Conservation (phyloP, 768 basidiomycete species). For the Suillus subalutaceus region DNA sequence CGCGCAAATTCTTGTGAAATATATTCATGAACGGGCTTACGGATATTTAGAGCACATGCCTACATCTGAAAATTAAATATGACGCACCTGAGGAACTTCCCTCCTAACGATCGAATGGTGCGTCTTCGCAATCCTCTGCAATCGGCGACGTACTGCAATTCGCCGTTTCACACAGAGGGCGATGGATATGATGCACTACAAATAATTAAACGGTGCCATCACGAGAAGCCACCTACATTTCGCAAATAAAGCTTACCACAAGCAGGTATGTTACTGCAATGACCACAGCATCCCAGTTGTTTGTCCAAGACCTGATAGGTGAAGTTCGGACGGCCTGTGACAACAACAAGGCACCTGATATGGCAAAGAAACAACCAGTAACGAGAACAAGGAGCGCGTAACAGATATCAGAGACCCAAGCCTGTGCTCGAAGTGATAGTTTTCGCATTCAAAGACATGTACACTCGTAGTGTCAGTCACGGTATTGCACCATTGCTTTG, state of each 20-base stretch:
- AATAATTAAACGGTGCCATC: not conserved
- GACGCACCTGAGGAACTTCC: slow-evolving; percentile 62
- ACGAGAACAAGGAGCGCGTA: slow-evolving; percentile 57
- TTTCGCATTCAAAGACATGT: slow-evolving; percentile 21
- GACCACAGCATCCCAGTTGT: slow-evolving; percentile 69
- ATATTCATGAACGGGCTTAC: slow-evolving; percentile 65
- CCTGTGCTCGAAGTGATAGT: slow-evolving; percentile 42
- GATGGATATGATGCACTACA: slow-evolving; percentile 60
- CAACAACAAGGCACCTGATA: slow-evolving; percentile 67
- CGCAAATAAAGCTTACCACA: slow-evolving; percentile 49
- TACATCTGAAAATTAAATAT: not conserved
- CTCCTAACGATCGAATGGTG: slow-evolving; percentile 52
- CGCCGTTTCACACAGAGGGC: slow-evolving; percentile 69
- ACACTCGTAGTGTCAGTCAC: not conserved
- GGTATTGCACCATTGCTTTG: not conserved
- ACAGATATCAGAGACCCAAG: slow-evolving; percentile 55
- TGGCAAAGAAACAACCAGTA: slow-evolving; percentile 54
- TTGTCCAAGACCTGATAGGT: slow-evolving; percentile 51
- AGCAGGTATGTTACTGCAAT: slow-evolving; percentile 73
- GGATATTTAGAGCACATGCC: slow-evolving; percentile 6
- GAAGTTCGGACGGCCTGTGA: slow-evolving; percentile 75
- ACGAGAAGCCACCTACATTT: not conserved
- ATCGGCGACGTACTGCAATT: slow-evolving; percentile 61
- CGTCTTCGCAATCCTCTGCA: slow-evolving; percentile 69
- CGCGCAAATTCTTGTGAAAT: slow-evolving; percentile 79